A percentile compares a stretch with the other conserved stretches of the same genome.
Conservation (phyloP, 331 rosid species). For the Erythrophleum ivorense region DNA sequence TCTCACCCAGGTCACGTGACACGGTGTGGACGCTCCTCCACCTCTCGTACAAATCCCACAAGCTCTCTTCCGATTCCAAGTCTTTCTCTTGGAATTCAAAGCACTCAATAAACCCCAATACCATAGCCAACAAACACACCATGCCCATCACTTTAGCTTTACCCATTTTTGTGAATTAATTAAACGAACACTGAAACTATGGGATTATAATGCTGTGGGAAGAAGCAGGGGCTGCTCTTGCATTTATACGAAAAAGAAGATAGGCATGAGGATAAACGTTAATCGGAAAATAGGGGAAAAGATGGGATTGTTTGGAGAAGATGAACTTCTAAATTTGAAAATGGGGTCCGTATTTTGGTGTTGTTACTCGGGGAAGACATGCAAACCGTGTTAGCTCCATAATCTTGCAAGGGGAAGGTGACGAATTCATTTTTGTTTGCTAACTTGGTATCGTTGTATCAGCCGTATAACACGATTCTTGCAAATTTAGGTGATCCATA, state of each 20-base stretch:
- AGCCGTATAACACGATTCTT: slow-evolving; percentile 31
- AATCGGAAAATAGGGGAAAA: slow-evolving; percentile 27
- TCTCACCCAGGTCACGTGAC: slow-evolving; percentile 14
- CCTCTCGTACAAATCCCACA: slow-evolving; percentile 30
- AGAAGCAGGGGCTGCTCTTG: not conserved
- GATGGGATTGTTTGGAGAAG: too few species aligned
- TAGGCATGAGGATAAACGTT: not conserved
- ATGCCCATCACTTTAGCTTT: not conserved
- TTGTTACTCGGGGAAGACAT: too few species aligned
- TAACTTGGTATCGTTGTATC: not conserved
- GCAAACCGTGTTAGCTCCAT: too few species aligned
- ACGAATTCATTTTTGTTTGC: slow-evolving; percentile 33
- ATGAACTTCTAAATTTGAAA: too few species aligned
- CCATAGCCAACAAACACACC: too few species aligned
- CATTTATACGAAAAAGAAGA: not conserved
- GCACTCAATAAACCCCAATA: not conserved
- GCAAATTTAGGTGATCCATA: not conserved
- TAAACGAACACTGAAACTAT: too few species aligned
- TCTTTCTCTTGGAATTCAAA: slow-evolving; percentile 31
- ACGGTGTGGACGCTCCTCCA: slow-evolving; percentile 33
- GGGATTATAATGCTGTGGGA: too few species aligned
- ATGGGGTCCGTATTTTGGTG: too few species aligned
- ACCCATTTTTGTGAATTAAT: slow-evolving; percentile 1
- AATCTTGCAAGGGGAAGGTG: not conserved
- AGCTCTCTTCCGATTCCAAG: slow-evolving; percentile 22